Evolutionary conservation across 352 stramenopile genomes (phyloP).

Genomic region (Phytophthora litchii): DNA sequence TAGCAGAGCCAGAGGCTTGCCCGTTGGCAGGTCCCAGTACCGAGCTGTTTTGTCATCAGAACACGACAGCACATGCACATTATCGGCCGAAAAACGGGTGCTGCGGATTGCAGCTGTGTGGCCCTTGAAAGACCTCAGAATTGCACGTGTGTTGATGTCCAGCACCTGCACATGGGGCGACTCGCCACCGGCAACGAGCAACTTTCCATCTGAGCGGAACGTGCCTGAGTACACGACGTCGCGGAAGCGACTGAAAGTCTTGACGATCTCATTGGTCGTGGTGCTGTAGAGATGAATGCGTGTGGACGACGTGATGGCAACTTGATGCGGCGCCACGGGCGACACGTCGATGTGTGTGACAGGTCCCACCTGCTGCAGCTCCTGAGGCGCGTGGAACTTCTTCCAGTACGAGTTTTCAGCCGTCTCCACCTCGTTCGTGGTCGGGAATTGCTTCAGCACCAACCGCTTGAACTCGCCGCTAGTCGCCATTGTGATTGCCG

Average conservation of each 20-base stretch:
- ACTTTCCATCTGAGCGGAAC: constrained; percentile 88
- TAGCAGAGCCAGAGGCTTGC: constrained; percentile 73
- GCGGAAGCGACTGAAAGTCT: constrained; percentile 90
- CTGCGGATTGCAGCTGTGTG: constrained; percentile 81
- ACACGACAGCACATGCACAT: constrained; percentile 88
- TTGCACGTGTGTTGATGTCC: constrained; percentile 81
- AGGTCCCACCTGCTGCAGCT: constrained; percentile 83
- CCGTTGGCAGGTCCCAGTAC: constrained; percentile 90
- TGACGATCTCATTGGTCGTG: constrained; percentile 81
- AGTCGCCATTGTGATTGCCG: constrained; percentile 52
- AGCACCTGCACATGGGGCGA: constrained; percentile 83
- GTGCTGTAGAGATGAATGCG: constrained; percentile 89
- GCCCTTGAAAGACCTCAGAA: constrained; percentile 88
- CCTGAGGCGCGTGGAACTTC: constrained; percentile 84
- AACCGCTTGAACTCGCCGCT: constrained; percentile 86
- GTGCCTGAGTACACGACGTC: constrained; percentile 87
- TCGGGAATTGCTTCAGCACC: constrained; percentile 88
- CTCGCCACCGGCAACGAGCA: constrained; percentile 86
- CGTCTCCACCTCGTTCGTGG: constrained; percentile 77
- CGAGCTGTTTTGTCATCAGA: constrained; percentile 91
- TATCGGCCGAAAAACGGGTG: constrained; percentile 83
- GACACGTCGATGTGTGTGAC: constrained; percentile 89
- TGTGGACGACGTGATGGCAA: constrained; percentile 89
- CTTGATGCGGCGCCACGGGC: constrained; percentile 73
- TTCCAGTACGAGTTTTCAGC: constrained; percentile 89